Conservation (phyloP, 345 rosid genomes). For the Citropsis articulata region DNA sequence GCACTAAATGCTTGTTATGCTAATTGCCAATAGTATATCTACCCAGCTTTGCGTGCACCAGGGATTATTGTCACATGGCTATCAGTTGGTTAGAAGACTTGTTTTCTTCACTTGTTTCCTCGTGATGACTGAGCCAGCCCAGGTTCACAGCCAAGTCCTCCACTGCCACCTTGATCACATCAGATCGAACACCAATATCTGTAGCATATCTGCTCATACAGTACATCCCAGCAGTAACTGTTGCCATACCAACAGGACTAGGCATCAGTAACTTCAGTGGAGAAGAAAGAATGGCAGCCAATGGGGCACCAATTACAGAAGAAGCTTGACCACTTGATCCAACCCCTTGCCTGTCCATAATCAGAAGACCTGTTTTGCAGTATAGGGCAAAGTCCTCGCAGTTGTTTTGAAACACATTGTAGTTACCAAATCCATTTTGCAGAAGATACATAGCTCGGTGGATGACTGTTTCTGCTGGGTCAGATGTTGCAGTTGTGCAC, state of each 20-base stretch:
- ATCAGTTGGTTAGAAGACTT: slow-evolving; percentile 32
- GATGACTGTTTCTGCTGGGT: slow-evolving; percentile 55
- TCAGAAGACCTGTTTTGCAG: slow-evolving; percentile 86
- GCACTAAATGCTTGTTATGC: slow-evolving; percentile 20
- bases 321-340: slow-evolving; percentile 98
- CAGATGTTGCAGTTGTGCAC: slow-evolving; percentile 80
- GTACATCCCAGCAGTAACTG: slow-evolving; percentile 94
- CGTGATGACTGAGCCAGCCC: slow-evolving; percentile 42
- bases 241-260: slow-evolving; percentile 86
- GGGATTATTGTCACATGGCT: slow-evolving; percentile 21
- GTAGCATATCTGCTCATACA: slow-evolving; percentile 94
- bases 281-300: slow-evolving; percentile 86
- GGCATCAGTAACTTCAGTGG: slow-evolving; percentile 84
- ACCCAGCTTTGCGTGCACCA: slow-evolving; percentile 4
- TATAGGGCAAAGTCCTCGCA: slow-evolving; percentile 95
- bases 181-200: slow-evolving; percentile 81
- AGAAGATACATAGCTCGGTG: slow-evolving; percentile 95
- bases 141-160: slow-evolving; percentile 72
- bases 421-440: slow-evolving; percentile 94
- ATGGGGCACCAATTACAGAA: slow-evolving; percentile 76
- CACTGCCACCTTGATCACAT: slow-evolving; percentile 85
- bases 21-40: not conserved
- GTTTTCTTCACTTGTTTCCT: slow-evolving; percentile 36
- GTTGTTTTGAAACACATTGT: slow-evolving; percentile 77
- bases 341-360: slow-evolving; percentile 66